phyloP scores from a whole-genome alignment of 345 rosid species.

The Hirschfeldia incana region DNA sequence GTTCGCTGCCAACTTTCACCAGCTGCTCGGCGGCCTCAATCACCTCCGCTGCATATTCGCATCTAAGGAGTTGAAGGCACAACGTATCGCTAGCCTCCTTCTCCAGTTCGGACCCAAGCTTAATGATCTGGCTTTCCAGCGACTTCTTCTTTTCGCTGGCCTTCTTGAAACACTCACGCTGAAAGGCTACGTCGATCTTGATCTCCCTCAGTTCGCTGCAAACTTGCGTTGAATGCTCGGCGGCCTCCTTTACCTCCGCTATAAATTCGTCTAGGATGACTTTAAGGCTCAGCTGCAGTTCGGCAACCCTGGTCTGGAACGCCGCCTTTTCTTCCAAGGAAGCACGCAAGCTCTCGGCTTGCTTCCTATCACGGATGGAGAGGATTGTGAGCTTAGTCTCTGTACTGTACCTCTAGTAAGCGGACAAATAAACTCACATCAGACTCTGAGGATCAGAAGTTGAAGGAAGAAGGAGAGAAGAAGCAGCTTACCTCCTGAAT shows the following conservation, averaged over 20 bases:
- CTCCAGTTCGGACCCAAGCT: neutral
- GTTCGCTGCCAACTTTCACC: neutral
- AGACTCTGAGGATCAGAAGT: neutral
- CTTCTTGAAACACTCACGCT: neutral
- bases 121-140: neutral
- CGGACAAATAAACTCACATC: neutral
- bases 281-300: neutral
- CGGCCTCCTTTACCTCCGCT: neutral
- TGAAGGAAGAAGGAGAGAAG: no score
- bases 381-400: no score
- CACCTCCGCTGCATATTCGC: neutral
- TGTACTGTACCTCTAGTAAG: no score
- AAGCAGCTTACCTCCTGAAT: no score
- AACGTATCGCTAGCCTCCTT: neutral
- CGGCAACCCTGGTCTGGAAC: neutral
- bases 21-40: neutral
- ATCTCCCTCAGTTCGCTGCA: neutral
- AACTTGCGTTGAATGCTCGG: neutral
- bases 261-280: neutral
- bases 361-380: neutral
- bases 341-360: neutral
- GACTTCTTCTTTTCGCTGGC: neutral
- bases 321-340: neutral
- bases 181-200: neutral
- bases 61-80: neutral